phyloP scores from a whole-genome alignment of 768 basidiomycete species.

The Mycena maculata region DNA sequence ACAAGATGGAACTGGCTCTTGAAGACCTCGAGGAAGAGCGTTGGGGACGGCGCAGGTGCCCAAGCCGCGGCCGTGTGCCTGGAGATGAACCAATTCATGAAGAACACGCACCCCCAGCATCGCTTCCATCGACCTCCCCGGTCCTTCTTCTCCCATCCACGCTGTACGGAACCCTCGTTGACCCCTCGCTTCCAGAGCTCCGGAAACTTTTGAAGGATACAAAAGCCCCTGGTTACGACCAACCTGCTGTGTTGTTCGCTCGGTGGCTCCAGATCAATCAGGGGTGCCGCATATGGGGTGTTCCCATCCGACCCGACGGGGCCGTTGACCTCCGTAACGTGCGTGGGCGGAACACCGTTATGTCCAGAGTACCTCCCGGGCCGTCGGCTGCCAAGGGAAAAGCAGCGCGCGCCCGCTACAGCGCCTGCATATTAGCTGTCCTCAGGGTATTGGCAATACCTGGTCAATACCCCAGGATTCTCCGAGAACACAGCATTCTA shows the following conservation, averaged over 20 bases:
- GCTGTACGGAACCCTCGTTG: too few relatives aligned
- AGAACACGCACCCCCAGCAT: too few relatives aligned
- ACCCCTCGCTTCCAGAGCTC: too few relatives aligned
- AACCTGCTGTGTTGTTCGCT: not conserved
- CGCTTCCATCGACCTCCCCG: too few relatives aligned
- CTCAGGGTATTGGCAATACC: not conserved
- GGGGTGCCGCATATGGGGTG: not conserved
- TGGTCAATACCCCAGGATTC: not conserved
- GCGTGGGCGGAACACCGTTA: not conserved
- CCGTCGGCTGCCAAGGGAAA: not conserved
- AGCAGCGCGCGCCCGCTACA: not conserved
- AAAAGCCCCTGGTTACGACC: not conserved
- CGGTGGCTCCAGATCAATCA: not conserved
- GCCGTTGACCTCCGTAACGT: not conserved
- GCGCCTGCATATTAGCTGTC: not conserved
- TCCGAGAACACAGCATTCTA: not conserved
- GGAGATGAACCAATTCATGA: too few relatives aligned
- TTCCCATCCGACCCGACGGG: not conserved
- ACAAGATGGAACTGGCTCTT: too few relatives aligned
- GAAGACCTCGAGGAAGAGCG: too few relatives aligned
- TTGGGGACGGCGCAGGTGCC: too few relatives aligned
- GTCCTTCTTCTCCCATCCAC: too few relatives aligned
- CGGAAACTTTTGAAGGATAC: not conserved
- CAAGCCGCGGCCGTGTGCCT: too few relatives aligned
- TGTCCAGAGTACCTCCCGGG: not conserved